Base-by-base conservation (phyloP, 805 yeast species). In the Nakazawaea ambrosiae region DNA sequence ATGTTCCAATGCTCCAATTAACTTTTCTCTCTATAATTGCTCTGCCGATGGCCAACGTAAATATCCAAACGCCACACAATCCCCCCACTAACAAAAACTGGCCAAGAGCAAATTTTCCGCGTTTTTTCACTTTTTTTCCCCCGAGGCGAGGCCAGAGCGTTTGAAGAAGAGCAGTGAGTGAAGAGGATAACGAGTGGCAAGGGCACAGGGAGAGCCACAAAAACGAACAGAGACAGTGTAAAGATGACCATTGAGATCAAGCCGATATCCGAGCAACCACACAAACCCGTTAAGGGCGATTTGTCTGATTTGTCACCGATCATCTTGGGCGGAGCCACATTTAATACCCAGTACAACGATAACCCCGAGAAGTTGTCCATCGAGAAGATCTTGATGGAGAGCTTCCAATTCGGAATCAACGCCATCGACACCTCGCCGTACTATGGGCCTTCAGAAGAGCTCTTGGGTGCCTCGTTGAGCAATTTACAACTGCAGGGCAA, bases 351-450 rank as follows among this genome's bases (percentile, higher is more conserved):
- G 53, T 89, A 86, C 65, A 74, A 81, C 43, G 75, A 67, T 9
- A 71, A 83, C 48, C 95, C 95, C 1, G 63, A 65, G 25, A 49
- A 61, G 1, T 47, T 85, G 29, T 81, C 86, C 1, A 67, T 78
- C 9, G 63, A 59, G 9, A 76, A 73, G 0, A 70, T 89, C 34
- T 47, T 89, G 16, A 53, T 61, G 33, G 49, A 55, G 11, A 92
- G 89, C 0, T 79, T 89, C 49, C 58, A 63, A 16, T 52, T 65
- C 19, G 96, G 96, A 0, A 63, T 86, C 42, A 70, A 68, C 32
- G 92, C 95, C 2, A 65, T 89, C 26, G 97, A 89, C 53, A 87
- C 97, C 0, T 84, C 96, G 0, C 96, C 97, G 3, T 88, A 85
- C 60, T 89, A 89, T 54, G 97, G 97, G 0, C 86, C 86, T 0